Base-by-base conservation (phyloP, 352 stramenopile species). In the Globisporangium radiosum region DNA sequence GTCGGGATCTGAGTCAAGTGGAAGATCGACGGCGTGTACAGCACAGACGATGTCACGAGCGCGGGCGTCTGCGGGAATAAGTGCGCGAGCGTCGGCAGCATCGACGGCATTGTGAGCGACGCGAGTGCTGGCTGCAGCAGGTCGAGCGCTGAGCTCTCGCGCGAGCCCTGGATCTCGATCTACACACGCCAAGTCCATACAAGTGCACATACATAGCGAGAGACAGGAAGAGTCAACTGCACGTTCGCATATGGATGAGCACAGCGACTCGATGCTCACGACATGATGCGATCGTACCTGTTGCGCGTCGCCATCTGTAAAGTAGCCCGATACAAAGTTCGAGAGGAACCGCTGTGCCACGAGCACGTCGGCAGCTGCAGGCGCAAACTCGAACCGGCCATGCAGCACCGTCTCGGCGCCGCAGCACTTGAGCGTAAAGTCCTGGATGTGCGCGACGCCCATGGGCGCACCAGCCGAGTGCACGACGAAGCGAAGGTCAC, bases 281-380 rank as follows among this genome's bases (percentile, higher is more conserved):
- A 33, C 25, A 33, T 33, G 25, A 33, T 2, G 25, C 1, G 25
- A 33, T 47, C 43, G 44, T 75, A 90, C 84, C 76, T 87, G 54
- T 60, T 94, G 85, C 3, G 72, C 56, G 60, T 71, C 65, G 4
- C 78, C 81, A 52, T 81, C 62, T 3, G 83, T 91, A 53, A 89
- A 93, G 66, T 88, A 93, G 3, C 85, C 85, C 25, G 59, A 84
- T 6, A 94, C 85, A 61, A 94, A 94, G 51, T 91, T 90, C 3
- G 85, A 94, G n/a, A 94, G 65, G 56, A 94, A 94, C 39, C 56
- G 73, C 39, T 75, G 63, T 10, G 79, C 69, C 14, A 57, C 69
- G 0, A 49, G 53, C 13, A 72, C 33, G 44, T 87, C 76, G 2
- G 45, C 47, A 8, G 38, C 37, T 0, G 56, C 54, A 14, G 85